Evolutionary conservation across 306 rosid genomes (phyloP).

Genomic region (Abrus precatorius): DNA sequence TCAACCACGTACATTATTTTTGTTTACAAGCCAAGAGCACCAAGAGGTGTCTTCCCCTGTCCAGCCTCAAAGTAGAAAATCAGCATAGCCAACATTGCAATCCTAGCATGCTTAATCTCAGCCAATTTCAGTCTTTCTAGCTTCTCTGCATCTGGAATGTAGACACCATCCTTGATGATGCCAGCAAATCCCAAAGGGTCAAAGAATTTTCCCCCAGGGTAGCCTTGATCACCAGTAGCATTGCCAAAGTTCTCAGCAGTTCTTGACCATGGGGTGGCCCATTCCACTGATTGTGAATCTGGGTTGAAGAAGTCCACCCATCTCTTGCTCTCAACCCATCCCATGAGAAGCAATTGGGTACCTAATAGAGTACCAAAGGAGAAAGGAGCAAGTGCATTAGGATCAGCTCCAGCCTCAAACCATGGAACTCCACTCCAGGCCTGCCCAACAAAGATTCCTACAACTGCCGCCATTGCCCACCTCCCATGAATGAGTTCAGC

Average conservation of each 20-base stretch:
- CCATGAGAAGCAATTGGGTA: constrained; percentile 92
- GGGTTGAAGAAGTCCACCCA: constrained; percentile 99
- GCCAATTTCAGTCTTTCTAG: constrained; percentile 87
- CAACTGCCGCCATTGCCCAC: constrained; percentile 98
- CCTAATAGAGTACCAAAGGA: constrained; percentile 95
- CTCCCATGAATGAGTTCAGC: constrained; percentile 99
- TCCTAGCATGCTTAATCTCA: constrained; percentile 93
- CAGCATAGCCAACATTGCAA: constrained; percentile 95
- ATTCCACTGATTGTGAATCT: constrained; percentile 91
- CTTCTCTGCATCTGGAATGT: constrained; percentile 77
- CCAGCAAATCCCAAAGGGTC: constrained; percentile 90
- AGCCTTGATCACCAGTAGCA: constrained; percentile 91
- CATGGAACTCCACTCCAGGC: constrained; percentile 99
- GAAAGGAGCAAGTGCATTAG: constrained; percentile 92
- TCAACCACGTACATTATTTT: constrained; percentile 44
- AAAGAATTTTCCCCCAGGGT: constrained; percentile 96
- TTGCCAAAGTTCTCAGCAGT: constrained; percentile 90
- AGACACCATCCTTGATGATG: constrained; percentile 64
- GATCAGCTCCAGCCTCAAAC: constrained; percentile 97
- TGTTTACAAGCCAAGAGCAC: constrained; percentile 80
- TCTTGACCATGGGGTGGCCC: constrained; percentile 99
- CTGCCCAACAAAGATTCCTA: constrained; percentile 93
- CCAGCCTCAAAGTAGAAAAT: constrained; percentile 92
- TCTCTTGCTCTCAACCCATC: constrained; percentile 97
- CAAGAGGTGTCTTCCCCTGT: constrained; percentile 88